These are phyloP conservation scores for Fusarium sp. DNA, from an alignment of 2,329 filamentous ascomycete genomes.

Conservation along the genomic window DNA sequence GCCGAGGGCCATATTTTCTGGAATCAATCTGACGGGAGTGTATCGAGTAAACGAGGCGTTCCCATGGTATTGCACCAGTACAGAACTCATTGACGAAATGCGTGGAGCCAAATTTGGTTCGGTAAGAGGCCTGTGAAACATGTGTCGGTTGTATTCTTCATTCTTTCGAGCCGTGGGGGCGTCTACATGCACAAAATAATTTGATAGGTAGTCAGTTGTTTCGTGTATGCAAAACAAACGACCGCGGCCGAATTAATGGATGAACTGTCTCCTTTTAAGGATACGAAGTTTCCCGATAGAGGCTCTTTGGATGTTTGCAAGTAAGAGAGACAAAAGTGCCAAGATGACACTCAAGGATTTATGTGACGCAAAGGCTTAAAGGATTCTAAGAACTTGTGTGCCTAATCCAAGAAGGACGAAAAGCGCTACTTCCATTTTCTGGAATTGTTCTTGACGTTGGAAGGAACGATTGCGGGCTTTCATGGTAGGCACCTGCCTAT, in stretches of 20 bases:
- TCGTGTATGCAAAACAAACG: constrained; percentile 48
- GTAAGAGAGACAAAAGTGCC: constrained; percentile 23
- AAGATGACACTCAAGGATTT: not conserved
- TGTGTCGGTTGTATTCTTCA: constrained; percentile 44
- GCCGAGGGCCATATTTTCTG: not conserved
- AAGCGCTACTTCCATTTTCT: not conserved
- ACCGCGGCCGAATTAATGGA: constrained; percentile 42
- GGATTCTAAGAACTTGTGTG: not conserved
- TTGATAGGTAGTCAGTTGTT: constrained; percentile 24
- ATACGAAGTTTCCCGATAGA: constrained; percentile 1
- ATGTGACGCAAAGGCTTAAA: constrained; percentile 12
- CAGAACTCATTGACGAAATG: constrained; percentile 37
- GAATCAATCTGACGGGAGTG: constrained; percentile 31
- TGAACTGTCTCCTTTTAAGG: constrained; percentile 31
- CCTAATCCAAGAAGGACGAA: not conserved
- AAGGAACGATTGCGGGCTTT: constrained; percentile 1
- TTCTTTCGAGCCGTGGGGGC: constrained; percentile 42
- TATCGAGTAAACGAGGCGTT: constrained; percentile 38
- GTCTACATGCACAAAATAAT: constrained; percentile 26
- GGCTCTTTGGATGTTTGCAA: not conserved
- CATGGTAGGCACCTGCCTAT: not conserved
- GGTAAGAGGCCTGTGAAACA: constrained; percentile 46
- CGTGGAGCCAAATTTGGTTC: constrained; percentile 46
- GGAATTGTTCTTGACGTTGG: not conserved
- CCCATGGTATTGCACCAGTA: constrained; percentile 33